Percentiles rank a stretch among this genome's conserved stretches.
phyloP scores from a whole-genome alignment of 2,329 filamentous ascomycete species.

The Trichoderma sp. region DNA sequence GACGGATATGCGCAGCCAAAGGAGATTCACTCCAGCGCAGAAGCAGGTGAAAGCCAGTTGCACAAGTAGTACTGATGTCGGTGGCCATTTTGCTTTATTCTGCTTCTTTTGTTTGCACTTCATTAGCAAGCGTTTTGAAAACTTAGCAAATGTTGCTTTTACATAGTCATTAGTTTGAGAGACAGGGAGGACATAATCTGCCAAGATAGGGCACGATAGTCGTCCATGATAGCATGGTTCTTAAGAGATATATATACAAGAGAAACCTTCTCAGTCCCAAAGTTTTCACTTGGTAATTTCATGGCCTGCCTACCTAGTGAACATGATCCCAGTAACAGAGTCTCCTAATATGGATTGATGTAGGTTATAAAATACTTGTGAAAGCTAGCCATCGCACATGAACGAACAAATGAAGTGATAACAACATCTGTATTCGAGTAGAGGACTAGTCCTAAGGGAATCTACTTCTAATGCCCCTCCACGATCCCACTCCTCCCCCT shows the following conservation, averaged over 20 bases:
- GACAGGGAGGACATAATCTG: background rate
- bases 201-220: background rate
- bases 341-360: too few species aligned
- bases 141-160: background rate
- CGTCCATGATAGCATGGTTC: background rate
- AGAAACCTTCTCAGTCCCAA: background rate
- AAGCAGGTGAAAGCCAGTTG: constrained; percentile 21
- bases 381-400: background rate
- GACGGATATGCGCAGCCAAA: constrained; percentile 18
- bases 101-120: background rate
- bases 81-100: background rate
- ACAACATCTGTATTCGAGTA: background rate
- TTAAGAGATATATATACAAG: background rate
- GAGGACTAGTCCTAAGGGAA: background rate
- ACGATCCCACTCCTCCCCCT: background rate
- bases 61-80: constrained; percentile 9
- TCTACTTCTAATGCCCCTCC: background rate
- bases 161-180: background rate
- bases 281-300: background rate
- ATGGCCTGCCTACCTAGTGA: background rate
- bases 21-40: background rate
- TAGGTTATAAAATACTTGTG: background rate
- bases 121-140: background rate
- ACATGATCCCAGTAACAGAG: background rate
- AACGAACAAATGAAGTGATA: background rate